Evolutionary conservation across 495 filamentous ascomycete genomes (phyloP).

Genomic region (Neurospora tetrasperma): DNA sequence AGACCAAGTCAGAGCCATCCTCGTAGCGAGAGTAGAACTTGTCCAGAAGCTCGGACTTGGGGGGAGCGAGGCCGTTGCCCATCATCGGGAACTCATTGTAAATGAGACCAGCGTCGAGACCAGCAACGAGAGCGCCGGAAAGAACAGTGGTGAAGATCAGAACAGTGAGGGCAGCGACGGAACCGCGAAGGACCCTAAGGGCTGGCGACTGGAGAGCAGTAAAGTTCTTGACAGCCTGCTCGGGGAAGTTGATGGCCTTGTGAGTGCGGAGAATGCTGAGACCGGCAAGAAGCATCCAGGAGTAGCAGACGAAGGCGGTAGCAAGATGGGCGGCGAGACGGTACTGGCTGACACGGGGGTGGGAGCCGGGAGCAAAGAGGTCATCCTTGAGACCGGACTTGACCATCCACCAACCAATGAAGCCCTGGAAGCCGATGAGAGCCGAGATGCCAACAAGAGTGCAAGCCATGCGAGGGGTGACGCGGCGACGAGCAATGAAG

Average conservation of each 20-base stretch:
- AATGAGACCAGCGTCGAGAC: conserved; percentile 89
- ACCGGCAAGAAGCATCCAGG: conserved; percentile 88
- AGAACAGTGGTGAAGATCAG: conserved; percentile 85
- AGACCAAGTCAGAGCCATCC: conserved; percentile 73
- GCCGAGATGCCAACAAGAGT: conserved; percentile 74
- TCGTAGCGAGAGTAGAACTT: conserved; percentile 72
- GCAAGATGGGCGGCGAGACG: conserved; percentile 81
- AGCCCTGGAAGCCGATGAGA: conserved; percentile 89
- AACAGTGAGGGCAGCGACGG: conserved; percentile 56
- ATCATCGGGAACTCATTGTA: conserved; percentile 98
- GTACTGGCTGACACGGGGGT: conserved; percentile 91
- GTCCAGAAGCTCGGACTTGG: conserved; percentile 70
- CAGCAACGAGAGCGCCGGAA: conserved; percentile 88
- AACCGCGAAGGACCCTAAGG: conserved; percentile 61
- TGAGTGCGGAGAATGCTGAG: conserved; percentile 71
- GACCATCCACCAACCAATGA: conserved; percentile 99
- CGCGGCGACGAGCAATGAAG: conserved; percentile 73
- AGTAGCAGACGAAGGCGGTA: conserved; percentile 82
- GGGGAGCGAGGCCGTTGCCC: conserved; percentile 74
- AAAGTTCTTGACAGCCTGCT: conserved; percentile 44
- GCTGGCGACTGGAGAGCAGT: conserved; percentile 50
- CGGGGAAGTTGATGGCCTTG: conserved; percentile 53
- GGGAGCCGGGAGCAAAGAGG: conserved; percentile 78
- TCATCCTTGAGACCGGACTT: conserved; percentile 91
- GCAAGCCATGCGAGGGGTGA: conserved; percentile 64